Evolutionary conservation across 1,284 basidiomycete genomes (phyloP), one percentile per base, ranked within the genome.

Genomic region (Ganoderma resinaceum): DNA sequence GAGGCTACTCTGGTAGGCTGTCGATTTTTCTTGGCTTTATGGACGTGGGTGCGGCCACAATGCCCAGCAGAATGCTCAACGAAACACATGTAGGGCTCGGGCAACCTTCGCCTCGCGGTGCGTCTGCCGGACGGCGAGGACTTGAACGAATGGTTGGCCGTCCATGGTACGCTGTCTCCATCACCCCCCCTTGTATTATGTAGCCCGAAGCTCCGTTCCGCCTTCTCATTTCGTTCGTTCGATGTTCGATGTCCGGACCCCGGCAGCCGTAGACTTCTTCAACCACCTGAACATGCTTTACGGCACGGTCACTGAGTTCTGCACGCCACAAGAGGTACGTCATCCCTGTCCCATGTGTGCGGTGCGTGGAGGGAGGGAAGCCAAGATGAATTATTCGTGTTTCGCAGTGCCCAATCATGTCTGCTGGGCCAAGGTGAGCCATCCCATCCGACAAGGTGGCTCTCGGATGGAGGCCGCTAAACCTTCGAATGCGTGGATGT

Each of bases 221-320:
- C n/a, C 23, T 37, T 52, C n/a, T 53, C 3, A 37, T 7, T 43
- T n/a, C n/a, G n/a, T n/a, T n/a, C n/a, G n/a, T n/a, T n/a, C n/a
- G n/a, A 9, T 29, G 20, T 62, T 35, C 14, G 23, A 53, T 52
- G 35, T 29, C 55, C 33, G 49, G 33, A 23, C 61, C 57, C 31
- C 61, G 57, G n/a, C 75, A 97, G 95, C 94, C 42, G 95, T 97
- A 66, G 95, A 97, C 79, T 97, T 97, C 81, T 97, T 97, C 86
- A 97, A 97, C 78, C 95, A 97, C 78, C 82, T 97, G 72, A 97
- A 97, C 80, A 97, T 97, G 95, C 83, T 97, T 16, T 98, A 98
- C 77, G 96, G 96, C 11, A 98, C 96, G 5, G 90, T 98, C 23
- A 97, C 96, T 6, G 96, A 98, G 81, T 98, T 98, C 78, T 98